These are phyloP conservation scores for Pseudotsuga menziesii DNA, from an alignment of 75 land plant genomes.

Conservation along the genomic window DNA sequence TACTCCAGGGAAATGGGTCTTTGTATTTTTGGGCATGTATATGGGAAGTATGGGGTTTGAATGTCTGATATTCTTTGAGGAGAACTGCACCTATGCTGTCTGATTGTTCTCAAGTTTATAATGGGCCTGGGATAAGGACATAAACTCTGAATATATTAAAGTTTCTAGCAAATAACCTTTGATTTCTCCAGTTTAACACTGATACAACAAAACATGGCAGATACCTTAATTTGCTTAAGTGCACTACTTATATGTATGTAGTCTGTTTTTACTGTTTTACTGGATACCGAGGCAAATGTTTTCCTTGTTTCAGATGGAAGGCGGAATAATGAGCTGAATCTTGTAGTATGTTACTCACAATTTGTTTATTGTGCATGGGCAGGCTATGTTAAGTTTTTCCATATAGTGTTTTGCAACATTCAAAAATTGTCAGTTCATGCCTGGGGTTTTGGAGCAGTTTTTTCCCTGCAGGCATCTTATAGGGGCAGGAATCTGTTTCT, in stretches of 20 bases:
- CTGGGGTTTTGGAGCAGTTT: constrained; percentile 3
- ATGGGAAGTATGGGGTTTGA: not conserved
- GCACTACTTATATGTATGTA: not conserved
- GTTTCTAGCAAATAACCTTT: not conserved
- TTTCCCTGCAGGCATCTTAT: not conserved
- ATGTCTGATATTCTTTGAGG: not conserved
- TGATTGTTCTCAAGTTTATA: not conserved
- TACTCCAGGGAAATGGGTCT: not conserved
- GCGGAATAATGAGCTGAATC: not conserved
- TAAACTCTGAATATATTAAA: not conserved
- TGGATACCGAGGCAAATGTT: not conserved
- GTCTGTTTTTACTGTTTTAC: not conserved
- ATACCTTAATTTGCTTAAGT: not conserved
- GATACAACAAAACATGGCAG: not conserved
- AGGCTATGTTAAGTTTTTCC: constrained; percentile 8
- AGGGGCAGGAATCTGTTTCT: not conserved
- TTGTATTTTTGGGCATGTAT: not conserved
- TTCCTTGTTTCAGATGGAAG: not conserved
- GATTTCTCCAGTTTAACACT: not conserved
- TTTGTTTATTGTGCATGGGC: constrained; percentile 3
- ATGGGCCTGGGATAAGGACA: not conserved
- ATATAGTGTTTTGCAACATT: constrained; percentile 9
- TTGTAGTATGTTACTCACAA: not conserved
- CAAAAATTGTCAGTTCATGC: not conserved
- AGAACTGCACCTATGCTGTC: not conserved